Evolutionary conservation across 2,329 filamentous ascomycete genomes (phyloP), one percentile per base, ranked within the genome.

Genomic region (Phymatotrichopsis omnivora): DNA sequence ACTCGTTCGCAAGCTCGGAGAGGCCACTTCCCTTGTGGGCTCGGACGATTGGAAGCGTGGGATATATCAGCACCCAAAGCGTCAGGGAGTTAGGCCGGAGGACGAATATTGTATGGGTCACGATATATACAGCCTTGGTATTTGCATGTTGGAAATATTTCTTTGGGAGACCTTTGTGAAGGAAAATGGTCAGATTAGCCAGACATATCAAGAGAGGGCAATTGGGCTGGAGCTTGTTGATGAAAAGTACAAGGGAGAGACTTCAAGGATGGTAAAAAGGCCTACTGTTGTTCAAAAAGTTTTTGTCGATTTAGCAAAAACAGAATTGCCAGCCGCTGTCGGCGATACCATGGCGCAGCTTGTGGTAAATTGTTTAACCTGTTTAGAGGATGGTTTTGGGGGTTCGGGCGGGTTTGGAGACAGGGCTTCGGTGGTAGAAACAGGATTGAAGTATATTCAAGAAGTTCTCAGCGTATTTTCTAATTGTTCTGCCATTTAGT

Each of bases 381-480:
- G 22, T 35, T 17, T 42, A 6, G 40, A 42, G 22, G 40, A 35
- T 14, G 29, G 30, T 17, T 42, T 42, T 34, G 40, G 40, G n/a
- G 40, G 30, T n/a, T n/a, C n/a, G n/a, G n/a, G n/a, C n/a, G n/a
- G n/a, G n/a, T n/a, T n/a, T n/a, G n/a, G n/a, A n/a, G n/a, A n/a
- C n/a, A n/a, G n/a, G n/a, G n/a, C n/a, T n/a, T n/a, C n/a, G n/a
- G n/a, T n/a, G n/a, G n/a, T n/a, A n/a, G n/a, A n/a, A n/a, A n/a
- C n/a, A n/a, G n/a, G n/a, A n/a, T n/a, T n/a, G n/a, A n/a, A n/a
- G n/a, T n/a, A n/a, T n/a, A n/a, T n/a, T n/a, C n/a, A n/a, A n/a
- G n/a, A n/a, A n/a, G n/a, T n/a, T n/a, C n/a, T n/a, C n/a, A n/a
- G n/a, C n/a, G n/a, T n/a, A n/a, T n/a, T n/a, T n/a, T n/a, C n/a